Percentiles rank a stretch among this genome's conserved stretches.
Evolutionary conservation across 371 early-diverging fungal species (phyloP).

Genomic region (Batrachochytrium dendrobatidis): DNA sequence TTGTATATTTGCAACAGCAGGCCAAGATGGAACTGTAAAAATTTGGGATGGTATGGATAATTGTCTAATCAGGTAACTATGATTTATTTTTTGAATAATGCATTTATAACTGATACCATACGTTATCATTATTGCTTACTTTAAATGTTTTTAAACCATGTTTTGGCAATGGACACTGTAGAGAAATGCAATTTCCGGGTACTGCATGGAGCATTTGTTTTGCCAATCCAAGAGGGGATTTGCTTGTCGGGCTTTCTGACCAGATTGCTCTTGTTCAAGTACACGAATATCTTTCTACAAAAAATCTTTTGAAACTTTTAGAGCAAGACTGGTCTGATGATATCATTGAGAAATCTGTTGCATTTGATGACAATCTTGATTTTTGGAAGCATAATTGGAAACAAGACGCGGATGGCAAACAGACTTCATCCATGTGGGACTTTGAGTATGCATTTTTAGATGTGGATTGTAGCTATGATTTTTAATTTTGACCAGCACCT

Average conservation of each 20-base stretch:
- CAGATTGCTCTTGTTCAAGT: slow-evolving; percentile 34
- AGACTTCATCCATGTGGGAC: too few species aligned
- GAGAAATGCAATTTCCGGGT: slow-evolving; percentile 40
- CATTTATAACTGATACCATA: slow-evolving; percentile 14
- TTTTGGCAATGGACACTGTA: not conserved
- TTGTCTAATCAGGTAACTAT: slow-evolving; percentile 23
- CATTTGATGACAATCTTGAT: slow-evolving; percentile 36
- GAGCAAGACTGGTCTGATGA: slow-evolving; percentile 25
- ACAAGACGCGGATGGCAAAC: slow-evolving; percentile 10
- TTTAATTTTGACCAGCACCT: too few species aligned
- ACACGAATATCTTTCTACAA: slow-evolving; percentile 26
- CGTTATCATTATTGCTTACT: slow-evolving; percentile 11
- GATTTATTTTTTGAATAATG: slow-evolving; percentile 35
- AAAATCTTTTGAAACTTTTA: slow-evolving; percentile 5
- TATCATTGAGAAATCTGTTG: slow-evolving; percentile 21
- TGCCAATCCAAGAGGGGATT: slow-evolving; percentile 36
- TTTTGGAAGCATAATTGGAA: slow-evolving; percentile 36
- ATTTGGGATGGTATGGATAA: slow-evolving; percentile 38
- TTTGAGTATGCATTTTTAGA: too few species aligned
- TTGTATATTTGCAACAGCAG: slow-evolving; percentile 27
- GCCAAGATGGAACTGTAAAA: slow-evolving; percentile 37
- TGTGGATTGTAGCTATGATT: too few species aligned
- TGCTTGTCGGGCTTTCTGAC: slow-evolving; percentile 34
- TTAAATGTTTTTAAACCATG: not conserved
- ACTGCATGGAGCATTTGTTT: slow-evolving; percentile 25